These are phyloP conservation scores for Zalerion maritima DNA, from an alignment of 495 filamentous ascomycete genomes.

Conservation along the genomic window DNA sequence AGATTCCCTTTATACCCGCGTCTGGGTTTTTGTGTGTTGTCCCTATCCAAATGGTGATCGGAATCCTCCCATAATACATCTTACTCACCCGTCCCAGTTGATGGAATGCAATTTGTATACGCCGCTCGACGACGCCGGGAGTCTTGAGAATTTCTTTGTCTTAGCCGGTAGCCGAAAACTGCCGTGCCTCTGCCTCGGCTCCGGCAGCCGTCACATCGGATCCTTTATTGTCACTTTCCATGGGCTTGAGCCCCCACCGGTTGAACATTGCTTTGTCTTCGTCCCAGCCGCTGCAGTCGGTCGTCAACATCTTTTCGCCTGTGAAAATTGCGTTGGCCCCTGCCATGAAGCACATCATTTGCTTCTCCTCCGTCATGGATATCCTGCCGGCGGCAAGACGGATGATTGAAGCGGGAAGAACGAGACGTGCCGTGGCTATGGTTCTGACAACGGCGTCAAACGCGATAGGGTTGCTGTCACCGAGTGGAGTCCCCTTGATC, in stretches of 20 bases:
- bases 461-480: conserved; percentile 50
- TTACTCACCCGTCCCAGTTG: no score
- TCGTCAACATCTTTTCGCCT: conserved; percentile 85
- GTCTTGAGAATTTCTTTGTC: no score
- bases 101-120: no score
- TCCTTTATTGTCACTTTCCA: conserved; percentile 35
- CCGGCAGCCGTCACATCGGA: no score
- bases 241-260: conserved; percentile 58
- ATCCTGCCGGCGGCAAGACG: conserved; percentile 67
- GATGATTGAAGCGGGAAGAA: conserved; percentile 70
- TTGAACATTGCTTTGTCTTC: conserved; percentile 70
- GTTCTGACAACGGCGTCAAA: conserved; percentile 61
- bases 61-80: no score
- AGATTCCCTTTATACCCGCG: no score
- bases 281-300: conserved; percentile 76
- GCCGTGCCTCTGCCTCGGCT: no score
- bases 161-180: no score
- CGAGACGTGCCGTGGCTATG: conserved; percentile 61
- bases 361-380: conserved; percentile 66
- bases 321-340: conserved; percentile 84
- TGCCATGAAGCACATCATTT: conserved; percentile 69
- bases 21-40: no score
- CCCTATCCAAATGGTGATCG: no score
- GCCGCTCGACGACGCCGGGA: no score
- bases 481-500: conserved; percentile 72